Conservation (phyloP, 1,284 basidiomycete species). For the Irpex rosettiformis region DNA sequence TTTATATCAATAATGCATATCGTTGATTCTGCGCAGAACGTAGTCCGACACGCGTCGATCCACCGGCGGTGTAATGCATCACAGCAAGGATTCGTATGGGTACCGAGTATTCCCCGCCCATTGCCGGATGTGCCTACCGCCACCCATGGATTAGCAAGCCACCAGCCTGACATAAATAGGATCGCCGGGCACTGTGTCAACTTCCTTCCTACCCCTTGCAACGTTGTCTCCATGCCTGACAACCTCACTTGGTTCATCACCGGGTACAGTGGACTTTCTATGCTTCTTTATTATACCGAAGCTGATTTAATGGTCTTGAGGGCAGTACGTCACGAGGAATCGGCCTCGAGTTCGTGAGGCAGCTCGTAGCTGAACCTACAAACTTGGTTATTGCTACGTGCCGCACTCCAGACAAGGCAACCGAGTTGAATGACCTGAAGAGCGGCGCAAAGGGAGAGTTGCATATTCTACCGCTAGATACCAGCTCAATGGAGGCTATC, state of each 20-base stretch:
- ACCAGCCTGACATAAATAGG: no score
- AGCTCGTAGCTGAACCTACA: slow-evolving; percentile 29
- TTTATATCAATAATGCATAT: no score
- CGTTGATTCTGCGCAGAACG: no score
- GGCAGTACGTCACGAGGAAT: slow-evolving; percentile 38
- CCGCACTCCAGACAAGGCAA: slow-evolving; percentile 30
- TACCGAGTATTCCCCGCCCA: not conserved
- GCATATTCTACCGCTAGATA: slow-evolving; percentile 34
- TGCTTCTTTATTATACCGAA: not conserved
- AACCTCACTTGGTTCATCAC: not conserved
- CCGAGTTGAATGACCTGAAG: slow-evolving; percentile 25
- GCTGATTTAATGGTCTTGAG: not conserved
- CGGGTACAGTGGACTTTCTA: not conserved
- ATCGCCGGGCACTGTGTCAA: no score
- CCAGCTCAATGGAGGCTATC: slow-evolving; percentile 29
- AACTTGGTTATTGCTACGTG: slow-evolving; percentile 39
- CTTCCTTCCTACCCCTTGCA: no score
- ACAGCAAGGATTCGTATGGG: no score
- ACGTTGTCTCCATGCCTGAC: not conserved
- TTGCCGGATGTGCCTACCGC: no score
- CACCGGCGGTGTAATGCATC: no score
- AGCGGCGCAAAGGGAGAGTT: slow-evolving; percentile 24
- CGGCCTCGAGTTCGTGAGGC: slow-evolving; percentile 35
- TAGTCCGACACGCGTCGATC: no score
- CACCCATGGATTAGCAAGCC: no score